Base-by-base conservation (phyloP, 1,284 basidiomycete species). In the Melampsora abietis-canadensis region DNA sequence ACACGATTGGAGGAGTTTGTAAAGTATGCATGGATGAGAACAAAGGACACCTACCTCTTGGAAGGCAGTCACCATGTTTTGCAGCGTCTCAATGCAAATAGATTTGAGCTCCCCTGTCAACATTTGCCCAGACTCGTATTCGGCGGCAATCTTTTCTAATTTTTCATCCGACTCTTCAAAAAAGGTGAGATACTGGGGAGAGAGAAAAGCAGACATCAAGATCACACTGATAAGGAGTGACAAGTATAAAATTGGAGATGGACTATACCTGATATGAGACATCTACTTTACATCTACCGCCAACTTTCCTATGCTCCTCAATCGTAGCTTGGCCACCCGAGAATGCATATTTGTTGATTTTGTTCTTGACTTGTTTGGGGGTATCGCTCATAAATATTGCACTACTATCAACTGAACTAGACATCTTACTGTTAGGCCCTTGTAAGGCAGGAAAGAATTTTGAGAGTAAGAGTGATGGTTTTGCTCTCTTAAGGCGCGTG, bases 391-490 rank as follows among this genome's bases (percentile, higher is more conserved):
- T 97, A 84, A 87, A 98, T 78, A 98, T 95, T 79, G 90, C 90
- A 77, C 89, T 90, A 83, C 92, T 94, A 46, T 89, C 85, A 82
- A 94, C 90, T 66, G 91, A 93, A 3, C 95, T 95, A 80, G 92
- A 94, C 96, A 99, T 99, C 85, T 99, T 99, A 54, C 93, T 96
- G 82, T 96, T 92, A 5, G 94, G 91, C 54, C 96, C 96, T 84
- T 98, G 95, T 17, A 99, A 86, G 0, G 96, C 94, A 5, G 96
- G 96, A 85, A 99, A 96, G 87, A 99, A 99, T 81, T 95, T 96
- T 75, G 94, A 88, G 83, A 98, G 94, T 67, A 99, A 85, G 34
- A 98, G 87, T 7, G 90, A 85, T 2, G 96, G 96, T 83, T 98
- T 98, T 73, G 90, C 93, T 51, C n/a, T 47, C 83, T 94, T 95